Evolutionary conservation across 2,329 filamentous ascomycete genomes (phyloP), one percentile per base, ranked within the genome.

Genomic region (Claviceps sp.): DNA sequence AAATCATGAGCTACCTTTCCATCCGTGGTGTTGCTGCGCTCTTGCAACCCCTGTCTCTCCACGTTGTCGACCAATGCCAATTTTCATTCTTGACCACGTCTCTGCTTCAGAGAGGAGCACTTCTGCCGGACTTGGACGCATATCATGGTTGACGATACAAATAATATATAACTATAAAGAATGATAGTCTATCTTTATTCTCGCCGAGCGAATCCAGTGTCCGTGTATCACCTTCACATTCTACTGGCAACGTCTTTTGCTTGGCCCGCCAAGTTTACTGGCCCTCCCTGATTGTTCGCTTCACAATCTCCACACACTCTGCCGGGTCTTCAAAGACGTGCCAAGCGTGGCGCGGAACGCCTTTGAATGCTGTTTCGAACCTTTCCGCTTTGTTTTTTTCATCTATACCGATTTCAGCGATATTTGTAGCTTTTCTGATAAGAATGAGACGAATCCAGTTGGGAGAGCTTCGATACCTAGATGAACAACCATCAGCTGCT

Each of bases 401-500:
- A 37, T 84, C 74, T 66, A 91, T 85, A 37, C 84, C 79, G 11
- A 81, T 61, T 2, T 76, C 78, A 0, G 83, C 81, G 24, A 93
- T 79, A 56, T 90, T 85, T 2, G 76, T 82, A 0, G 93, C 88
- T 63, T 87, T 91, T 51, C 90, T 80, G 60, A 96, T 95, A 57
- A 87, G 84, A 47, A 97, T 93, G 13, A 86, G 77, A 55, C 80
- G 79, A 55, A 96, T 79, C 88, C 89, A 96, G 6, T 77, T 79
- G 0, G 84, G 82, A 56, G 82, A 79, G 48, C 76, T 74, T 50
- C 81, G 76, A 59, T 79, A 84, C 11, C 77, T 79, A 7, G 5
- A 14, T 9, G 0, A 1, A 18, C 7, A 3, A 3, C 44, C 51
- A 64, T 59, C 37, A 52, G 44, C 42, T 34, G 14, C 14, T 16